phyloP scores from a whole-genome alignment of 2,329 filamentous ascomycete genomes.

The Diplodia intermedia region DNA sequence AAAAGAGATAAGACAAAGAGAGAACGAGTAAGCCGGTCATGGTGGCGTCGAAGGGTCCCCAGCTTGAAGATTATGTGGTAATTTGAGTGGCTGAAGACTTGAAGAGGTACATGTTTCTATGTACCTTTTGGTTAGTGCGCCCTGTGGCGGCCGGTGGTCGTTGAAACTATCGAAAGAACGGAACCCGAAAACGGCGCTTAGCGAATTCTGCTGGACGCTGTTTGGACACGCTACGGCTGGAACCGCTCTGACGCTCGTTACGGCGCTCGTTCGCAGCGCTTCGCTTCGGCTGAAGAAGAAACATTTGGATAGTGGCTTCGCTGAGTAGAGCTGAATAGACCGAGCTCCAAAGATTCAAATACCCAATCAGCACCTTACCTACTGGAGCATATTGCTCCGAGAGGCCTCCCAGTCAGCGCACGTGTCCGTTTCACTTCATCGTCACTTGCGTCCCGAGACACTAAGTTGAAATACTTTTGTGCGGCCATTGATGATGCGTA shows the following conservation, averaged over 20 bases:
- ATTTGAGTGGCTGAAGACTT: background rate
- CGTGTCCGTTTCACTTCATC: background rate
- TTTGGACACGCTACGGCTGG: background rate
- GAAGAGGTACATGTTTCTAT: background rate
- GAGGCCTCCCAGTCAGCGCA: background rate
- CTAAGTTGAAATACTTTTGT: constrained; percentile 14
- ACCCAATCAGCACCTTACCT: background rate
- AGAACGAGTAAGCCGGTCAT: no score
- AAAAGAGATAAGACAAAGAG: no score
- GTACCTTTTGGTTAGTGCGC: background rate
- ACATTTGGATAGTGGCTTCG: background rate
- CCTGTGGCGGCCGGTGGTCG: background rate
- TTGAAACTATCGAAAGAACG: constrained; percentile 7
- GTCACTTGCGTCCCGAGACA: background rate
- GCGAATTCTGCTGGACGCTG: background rate
- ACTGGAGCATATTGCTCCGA: background rate
- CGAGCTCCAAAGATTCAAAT: no score
- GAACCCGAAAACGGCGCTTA: background rate
- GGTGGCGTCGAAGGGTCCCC: background rate
- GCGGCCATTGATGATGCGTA: constrained; percentile 22
- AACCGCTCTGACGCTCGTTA: background rate
- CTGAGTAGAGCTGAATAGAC: background rate
- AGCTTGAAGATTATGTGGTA: background rate
- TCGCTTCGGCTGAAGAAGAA: background rate
- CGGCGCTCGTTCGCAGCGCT: background rate